These are phyloP conservation scores for Fraxinus albicans DNA, from an alignment of 305 asterid species.

Conservation along the genomic window DNA sequence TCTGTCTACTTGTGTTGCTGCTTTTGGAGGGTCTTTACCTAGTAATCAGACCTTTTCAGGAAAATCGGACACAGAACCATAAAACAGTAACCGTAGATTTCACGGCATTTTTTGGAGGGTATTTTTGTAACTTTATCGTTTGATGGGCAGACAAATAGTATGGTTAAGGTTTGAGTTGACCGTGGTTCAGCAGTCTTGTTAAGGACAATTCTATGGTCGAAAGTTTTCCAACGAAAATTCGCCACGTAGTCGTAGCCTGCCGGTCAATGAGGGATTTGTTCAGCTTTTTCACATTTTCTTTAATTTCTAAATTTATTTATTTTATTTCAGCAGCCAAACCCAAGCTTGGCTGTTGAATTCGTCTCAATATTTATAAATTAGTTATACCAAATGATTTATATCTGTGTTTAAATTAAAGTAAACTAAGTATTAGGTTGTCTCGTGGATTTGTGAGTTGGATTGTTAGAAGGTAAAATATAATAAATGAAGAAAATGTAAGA, in stretches of 20 bases:
- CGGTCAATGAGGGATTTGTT: not conserved
- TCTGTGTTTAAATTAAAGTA: too few relatives aligned
- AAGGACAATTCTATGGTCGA: not conserved
- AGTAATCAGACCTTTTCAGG: not conserved
- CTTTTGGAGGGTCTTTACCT: not conserved
- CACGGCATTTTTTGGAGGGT: not conserved
- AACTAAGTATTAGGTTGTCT: too few relatives aligned
- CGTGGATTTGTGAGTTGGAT: too few relatives aligned
- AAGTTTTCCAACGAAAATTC: not conserved
- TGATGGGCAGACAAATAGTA: not conserved
- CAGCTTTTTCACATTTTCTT: not conserved
- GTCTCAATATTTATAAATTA: not conserved
- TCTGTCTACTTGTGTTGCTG: not conserved
- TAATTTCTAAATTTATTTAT: not conserved
- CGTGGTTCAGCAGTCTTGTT: not conserved
- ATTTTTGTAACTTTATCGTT: not conserved
- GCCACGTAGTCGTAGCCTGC: not conserved
- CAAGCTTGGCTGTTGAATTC: not conserved
- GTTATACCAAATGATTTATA: too few relatives aligned
- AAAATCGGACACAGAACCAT: not conserved
- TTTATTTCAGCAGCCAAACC: too few relatives aligned
- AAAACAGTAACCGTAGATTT: not conserved
- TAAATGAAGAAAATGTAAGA: too few relatives aligned
- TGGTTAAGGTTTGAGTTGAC: not conserved
- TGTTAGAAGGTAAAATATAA: too few relatives aligned